Base-by-base conservation (phyloP, 2,329 filamentous ascomycete species). In the Colletotrichum sp. region DNA sequence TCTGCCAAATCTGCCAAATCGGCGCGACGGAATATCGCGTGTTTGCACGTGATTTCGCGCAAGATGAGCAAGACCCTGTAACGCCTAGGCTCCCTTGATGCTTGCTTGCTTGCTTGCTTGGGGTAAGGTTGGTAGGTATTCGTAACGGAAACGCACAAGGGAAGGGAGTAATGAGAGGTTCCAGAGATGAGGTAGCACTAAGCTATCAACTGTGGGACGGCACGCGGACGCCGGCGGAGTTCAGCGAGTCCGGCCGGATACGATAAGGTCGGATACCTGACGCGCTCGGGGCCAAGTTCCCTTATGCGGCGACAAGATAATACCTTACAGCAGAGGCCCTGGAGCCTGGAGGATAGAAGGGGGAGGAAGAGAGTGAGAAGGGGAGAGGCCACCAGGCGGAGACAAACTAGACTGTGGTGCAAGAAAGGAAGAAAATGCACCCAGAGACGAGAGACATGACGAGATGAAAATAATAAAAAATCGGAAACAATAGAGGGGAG, bases 11-110 rank as follows among this genome's bases (percentile, higher is more conserved):
- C 16, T 62, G 59, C 59, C 44, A 52, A 62, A 32, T 34, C 57
- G 21, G 44, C 63, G 63, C 63, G 21, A 57, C 21, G n/a, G 36
- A 60, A n/a, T 72, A 75, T 75, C 73, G 73, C 73, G 69, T 75
- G 24, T 68, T 64, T 26, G 24, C 69, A 75, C 73, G 73, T 75
- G 73, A 75, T 72, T 36, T 75, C n/a, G 44, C 55, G 63, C 63
- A 57, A 75, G 57, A 75, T 36, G 36, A n/a, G 44, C 44, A 52
- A 52, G 49, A 49, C 66, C 66, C 49, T 68, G n/a, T 21, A 6
- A 9, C 36, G 16, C 65, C 30, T 26, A 62, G 59, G 26, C 24
- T 59, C 55, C 49, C 65, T 69, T 52, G 44, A 52, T 21, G 44
- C 44, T 52, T 52, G 44, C 44, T 52, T 49, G 44, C 44, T 52